Base-by-base conservation (phyloP, 2,329 filamentous ascomycete species). In the Diaporthe destruens region DNA sequence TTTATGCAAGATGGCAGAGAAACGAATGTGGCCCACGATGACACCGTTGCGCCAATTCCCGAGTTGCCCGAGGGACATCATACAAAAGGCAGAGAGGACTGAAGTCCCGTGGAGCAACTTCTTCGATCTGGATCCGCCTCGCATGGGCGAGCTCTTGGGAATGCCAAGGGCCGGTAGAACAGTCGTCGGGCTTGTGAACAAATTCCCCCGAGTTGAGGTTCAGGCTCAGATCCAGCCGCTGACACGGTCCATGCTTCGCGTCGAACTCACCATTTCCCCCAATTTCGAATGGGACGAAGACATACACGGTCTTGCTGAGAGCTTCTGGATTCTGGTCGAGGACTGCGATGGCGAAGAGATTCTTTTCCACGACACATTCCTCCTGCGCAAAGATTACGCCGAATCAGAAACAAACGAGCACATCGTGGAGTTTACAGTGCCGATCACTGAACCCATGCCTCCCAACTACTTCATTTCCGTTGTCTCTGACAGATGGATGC, bases 11-110 rank as follows among this genome's bases (percentile, higher is more conserved):
- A 98, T 98, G 94, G 96, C 96, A 0, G 96, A 99, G 85, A 98
- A 98, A 87, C 90, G 97, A 65, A 99, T 99, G 97, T 99, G 96
- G 96, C 95, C 96, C 18, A 98, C 96, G 7, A 99, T 98, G 96
- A 94, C 94, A 49, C 96, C 97, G 14, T 87, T 99, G 42, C 91
- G 96, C 69, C 96, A 99, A 79, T 99, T 99, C 80, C 90, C 93
- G 4, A 85, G 86, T 51, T 98, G 95, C 79, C 91, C 95, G 3
- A 87, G 91, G 53, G 96, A 98, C 72, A 94, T 98, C 69, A 86
- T 98, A 63, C 91, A 94, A 76, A 98, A 98, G 83, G 93, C 95
- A 3, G 96, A 99, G 84, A 90, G 95, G 76, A 97, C 98, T 74
- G 95, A 98, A 77, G 95, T 98, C 25, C 92, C 94, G 1, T 99